These are phyloP conservation scores for Panicum virgatum DNA, from an alignment of 202 grass and related monocot genomes.

Conservation along the genomic window DNA sequence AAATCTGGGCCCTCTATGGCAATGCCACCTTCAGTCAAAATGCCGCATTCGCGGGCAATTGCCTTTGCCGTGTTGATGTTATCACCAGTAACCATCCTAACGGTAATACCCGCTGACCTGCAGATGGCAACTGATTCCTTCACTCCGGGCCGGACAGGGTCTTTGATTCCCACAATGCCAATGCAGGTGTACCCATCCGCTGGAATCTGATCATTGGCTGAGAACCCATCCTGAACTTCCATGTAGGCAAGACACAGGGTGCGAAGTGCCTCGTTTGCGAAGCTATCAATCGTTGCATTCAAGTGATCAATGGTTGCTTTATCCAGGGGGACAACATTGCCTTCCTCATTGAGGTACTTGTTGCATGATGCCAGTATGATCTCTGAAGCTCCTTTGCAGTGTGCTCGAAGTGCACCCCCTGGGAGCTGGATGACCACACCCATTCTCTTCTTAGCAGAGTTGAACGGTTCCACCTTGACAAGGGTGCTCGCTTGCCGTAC, in stretches of 20 bases:
- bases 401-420: slow-evolving; percentile 55
- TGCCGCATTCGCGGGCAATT: slow-evolving; percentile 93
- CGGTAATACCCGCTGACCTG: slow-evolving; percentile 82
- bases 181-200: slow-evolving; percentile 79
- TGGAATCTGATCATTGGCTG: slow-evolving; percentile 64
- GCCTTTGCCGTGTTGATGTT: slow-evolving; percentile 99
- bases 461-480: slow-evolving; percentile 90
- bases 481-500: slow-evolving; percentile 63
- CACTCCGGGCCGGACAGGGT: slow-evolving; percentile 81
- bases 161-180: slow-evolving; percentile 92
- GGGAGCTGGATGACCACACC: slow-evolving; percentile 81
- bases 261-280: slow-evolving; percentile 89
- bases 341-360: slow-evolving; percentile 68
- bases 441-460: slow-evolving; percentile 93
- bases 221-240: slow-evolving; percentile 62
- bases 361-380: slow-evolving; percentile 81
- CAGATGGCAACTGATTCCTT: slow-evolving; percentile 86
- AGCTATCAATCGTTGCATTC: slow-evolving; percentile 71
- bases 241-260: slow-evolving; percentile 85
- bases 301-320: slow-evolving; percentile 55
- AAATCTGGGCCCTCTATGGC: slow-evolving; percentile 94
- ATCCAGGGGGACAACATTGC: slow-evolving; percentile 64
- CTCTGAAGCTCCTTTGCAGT: slow-evolving; percentile 91
- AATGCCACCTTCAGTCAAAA: slow-evolving; percentile 83
- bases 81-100: slow-evolving; percentile 98